These are phyloP conservation scores for Avena sativa DNA, from an alignment of 176 grass and related monocot species.

Conservation along the genomic window DNA sequence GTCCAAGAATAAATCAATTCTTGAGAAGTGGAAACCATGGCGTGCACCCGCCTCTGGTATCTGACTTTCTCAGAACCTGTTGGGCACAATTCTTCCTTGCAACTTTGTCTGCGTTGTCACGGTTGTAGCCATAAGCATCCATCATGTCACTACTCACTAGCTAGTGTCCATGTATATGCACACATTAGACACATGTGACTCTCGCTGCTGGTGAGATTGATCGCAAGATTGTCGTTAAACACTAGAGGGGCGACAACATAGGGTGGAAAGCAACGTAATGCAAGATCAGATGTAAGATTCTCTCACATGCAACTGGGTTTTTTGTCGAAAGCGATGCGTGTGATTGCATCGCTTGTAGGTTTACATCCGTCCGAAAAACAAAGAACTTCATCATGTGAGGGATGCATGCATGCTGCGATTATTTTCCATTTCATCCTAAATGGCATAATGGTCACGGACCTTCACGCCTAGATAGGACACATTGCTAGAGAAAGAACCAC, in stretches of 20 bases:
- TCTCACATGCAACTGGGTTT: not conserved
- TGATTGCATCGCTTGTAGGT: not conserved
- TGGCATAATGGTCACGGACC: not conserved
- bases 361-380: not conserved
- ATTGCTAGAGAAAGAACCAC: no score
- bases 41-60: not conserved
- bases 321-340: not conserved
- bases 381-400: not conserved
- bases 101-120: not conserved
- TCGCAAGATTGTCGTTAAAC: not conserved
- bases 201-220: slow-evolving; percentile 5
- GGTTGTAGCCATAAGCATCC: not conserved
- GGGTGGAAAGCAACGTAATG: not conserved
- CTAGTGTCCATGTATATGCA: not conserved
- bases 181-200: slow-evolving; percentile 7
- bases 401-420: not conserved
- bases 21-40: not conserved
- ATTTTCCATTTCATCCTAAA: not conserved
- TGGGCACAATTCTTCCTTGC: not conserved
- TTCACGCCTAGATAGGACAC: not conserved
- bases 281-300: not conserved
- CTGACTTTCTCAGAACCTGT: not conserved
- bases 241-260: not conserved
- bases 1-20: not conserved
- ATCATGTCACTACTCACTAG: not conserved